These are phyloP conservation scores for Lolium perenne DNA, from an alignment of 176 grass and related monocot genomes.

Conservation along the genomic window DNA sequence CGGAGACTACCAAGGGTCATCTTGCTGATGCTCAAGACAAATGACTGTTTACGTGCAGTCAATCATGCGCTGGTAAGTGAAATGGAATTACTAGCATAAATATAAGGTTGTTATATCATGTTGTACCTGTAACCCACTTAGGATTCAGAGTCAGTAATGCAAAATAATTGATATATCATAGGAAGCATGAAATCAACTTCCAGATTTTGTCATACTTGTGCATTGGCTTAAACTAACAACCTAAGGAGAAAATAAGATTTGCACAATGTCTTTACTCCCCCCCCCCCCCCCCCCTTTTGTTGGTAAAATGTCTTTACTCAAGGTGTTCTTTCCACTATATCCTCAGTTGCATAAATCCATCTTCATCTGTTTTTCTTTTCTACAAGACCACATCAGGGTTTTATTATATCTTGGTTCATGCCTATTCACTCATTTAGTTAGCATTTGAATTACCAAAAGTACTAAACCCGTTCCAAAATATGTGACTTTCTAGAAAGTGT, in stretches of 20 bases:
- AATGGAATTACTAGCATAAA: constrained; percentile 27
- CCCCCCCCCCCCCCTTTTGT: too few relatives aligned
- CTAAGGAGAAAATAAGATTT: constrained; percentile 26
- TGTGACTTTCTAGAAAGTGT: not conserved
- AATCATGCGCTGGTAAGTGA: constrained; percentile 82
- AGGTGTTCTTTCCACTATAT: constrained; percentile 13
- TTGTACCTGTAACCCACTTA: constrained; percentile 6
- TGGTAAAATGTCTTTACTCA: not conserved
- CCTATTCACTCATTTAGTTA: not conserved
- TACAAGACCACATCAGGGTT: not conserved
- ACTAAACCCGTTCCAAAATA: not conserved
- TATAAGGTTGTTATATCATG: constrained; percentile 8
- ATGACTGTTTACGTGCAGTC: constrained; percentile 87
- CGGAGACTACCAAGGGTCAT: constrained; percentile 86
- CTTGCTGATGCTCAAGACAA: constrained; percentile 98
- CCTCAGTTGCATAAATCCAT: not conserved
- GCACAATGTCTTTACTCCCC: too few relatives aligned
- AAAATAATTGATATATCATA: not conserved
- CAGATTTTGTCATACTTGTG: not conserved
- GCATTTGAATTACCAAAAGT: constrained; percentile 6
- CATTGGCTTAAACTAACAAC: constrained; percentile 2
- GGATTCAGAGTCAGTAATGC: not conserved
- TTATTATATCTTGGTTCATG: constrained; percentile 5
- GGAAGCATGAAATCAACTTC: constrained; percentile 10
- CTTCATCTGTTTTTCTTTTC: not conserved